Evolutionary conservation across 306 rosid species (phyloP).

Genomic region (Carpinus viminea): DNA sequence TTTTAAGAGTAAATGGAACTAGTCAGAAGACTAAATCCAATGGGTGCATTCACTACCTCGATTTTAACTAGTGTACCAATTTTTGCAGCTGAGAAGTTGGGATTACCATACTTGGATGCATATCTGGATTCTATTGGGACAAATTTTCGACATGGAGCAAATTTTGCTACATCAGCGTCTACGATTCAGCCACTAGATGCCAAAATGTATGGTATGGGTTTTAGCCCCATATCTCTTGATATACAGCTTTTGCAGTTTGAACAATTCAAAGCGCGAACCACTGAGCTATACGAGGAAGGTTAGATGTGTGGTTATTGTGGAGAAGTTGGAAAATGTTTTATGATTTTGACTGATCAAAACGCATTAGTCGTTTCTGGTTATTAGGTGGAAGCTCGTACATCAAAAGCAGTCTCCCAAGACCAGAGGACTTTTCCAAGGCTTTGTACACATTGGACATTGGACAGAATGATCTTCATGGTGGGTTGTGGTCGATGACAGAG

Average conservation of each 20-base stretch:
- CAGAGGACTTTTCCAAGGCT: constrained; percentile 33
- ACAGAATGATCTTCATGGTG: constrained; percentile 34
- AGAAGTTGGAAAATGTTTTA: background rate
- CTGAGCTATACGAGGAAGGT: constrained; percentile 30
- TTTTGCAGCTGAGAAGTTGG: constrained; percentile 31
- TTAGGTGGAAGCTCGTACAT: constrained; percentile 9
- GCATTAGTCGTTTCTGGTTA: background rate
- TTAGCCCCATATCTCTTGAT: constrained; percentile 30
- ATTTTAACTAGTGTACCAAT: background rate
- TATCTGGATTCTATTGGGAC: constrained; percentile 33
- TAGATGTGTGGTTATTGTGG: background rate
- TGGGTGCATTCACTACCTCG: background rate
- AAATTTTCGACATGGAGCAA: constrained; percentile 29
- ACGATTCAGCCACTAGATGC: constrained; percentile 27
- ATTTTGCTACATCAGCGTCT: constrained; percentile 32
- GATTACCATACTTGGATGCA: constrained; percentile 26
- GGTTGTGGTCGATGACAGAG: constrained; percentile 12
- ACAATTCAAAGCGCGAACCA: constrained; percentile 30
- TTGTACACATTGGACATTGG: constrained; percentile 35
- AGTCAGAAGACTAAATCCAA: background rate
- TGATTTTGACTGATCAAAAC: constrained; percentile 8
- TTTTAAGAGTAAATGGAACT: background rate
- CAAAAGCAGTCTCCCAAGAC: constrained; percentile 20
- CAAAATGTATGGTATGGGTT: constrained; percentile 21
- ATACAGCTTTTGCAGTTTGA: constrained; percentile 35